These are phyloP conservation scores for Aspergillus alliaceus DNA, from an alignment of 2,329 filamentous ascomycete species.

Conservation along the genomic window DNA sequence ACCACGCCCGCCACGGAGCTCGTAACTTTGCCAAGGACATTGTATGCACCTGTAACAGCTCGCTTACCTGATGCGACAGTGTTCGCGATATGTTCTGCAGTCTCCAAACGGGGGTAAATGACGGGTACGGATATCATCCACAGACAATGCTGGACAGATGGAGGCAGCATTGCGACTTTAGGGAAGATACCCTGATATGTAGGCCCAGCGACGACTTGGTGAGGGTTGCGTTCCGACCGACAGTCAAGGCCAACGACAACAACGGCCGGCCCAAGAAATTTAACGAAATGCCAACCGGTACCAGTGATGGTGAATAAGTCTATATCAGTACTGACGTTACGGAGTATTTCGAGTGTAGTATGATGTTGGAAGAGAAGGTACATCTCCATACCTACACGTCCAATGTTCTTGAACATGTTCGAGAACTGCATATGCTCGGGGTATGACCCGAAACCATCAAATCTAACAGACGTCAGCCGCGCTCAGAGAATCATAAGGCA, in stretches of 20 bases:
- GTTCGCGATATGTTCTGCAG: slow-evolving; percentile 85
- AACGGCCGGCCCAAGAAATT: slow-evolving; percentile 88
- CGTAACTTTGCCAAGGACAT: slow-evolving; percentile 90
- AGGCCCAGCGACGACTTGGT: slow-evolving; percentile 89
- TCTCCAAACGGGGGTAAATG: slow-evolving; percentile 86
- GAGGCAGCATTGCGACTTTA: slow-evolving; percentile 85
- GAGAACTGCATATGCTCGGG: slow-evolving; percentile 98
- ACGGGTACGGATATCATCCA: slow-evolving; percentile 94
- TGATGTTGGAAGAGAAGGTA: slow-evolving; percentile 98
- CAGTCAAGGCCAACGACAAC: slow-evolving; percentile 89
- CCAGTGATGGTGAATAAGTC: slow-evolving; percentile 97
- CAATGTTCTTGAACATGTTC: slow-evolving; percentile 97
- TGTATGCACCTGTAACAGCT: slow-evolving; percentile 93
- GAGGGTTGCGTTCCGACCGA: slow-evolving; percentile 84
- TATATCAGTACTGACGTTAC: slow-evolving; percentile 80
- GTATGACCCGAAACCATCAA: slow-evolving; percentile 96
- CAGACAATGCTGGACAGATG: slow-evolving; percentile 92
- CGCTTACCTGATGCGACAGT: slow-evolving; percentile 95
- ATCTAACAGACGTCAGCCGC: slow-evolving; percentile 53
- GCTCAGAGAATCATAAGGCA: not conserved
- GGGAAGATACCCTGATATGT: slow-evolving; percentile 98
- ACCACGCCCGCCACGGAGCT: slow-evolving; percentile 94
- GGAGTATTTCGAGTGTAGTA: slow-evolving; percentile 88
- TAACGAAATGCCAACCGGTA: slow-evolving; percentile 98
- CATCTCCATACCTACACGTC: slow-evolving; percentile 93